Evolutionary conservation across 2,329 filamentous ascomycete genomes (phyloP).

Genomic region (Cryphonectria japonica): DNA sequence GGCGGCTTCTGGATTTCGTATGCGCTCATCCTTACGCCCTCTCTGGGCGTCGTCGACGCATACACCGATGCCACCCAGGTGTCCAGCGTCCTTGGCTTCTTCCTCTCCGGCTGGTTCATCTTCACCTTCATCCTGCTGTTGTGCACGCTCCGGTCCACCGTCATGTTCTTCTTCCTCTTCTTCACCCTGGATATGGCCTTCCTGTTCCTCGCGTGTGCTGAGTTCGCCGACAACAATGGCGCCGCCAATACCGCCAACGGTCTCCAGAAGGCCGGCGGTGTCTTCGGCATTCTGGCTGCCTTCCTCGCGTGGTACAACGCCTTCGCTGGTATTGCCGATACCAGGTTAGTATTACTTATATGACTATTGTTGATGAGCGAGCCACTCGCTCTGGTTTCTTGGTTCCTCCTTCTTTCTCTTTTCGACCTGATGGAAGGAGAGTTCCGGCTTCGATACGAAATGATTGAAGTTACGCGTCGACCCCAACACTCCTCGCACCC

Average conservation of each 20-base stretch:
- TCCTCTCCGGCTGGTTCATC: slow-evolving; percentile 81
- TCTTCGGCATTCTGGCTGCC: slow-evolving; percentile 79
- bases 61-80: slow-evolving; percentile 53
- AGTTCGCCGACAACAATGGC: slow-evolving; percentile 60
- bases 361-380: background rate
- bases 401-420: too few relatives aligned
- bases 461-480: background rate
- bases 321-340: slow-evolving; percentile 78
- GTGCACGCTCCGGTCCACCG: slow-evolving; percentile 75
- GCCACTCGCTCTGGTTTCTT: background rate
- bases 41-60: slow-evolving; percentile 47
- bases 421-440: too few relatives aligned
- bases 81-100: slow-evolving; percentile 70
- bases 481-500: background rate
- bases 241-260: slow-evolving; percentile 47
- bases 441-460: background rate
- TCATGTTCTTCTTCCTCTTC: slow-evolving; percentile 80
- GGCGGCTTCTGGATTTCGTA: slow-evolving; percentile 84
- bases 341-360: slow-evolving; percentile 51
- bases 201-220: slow-evolving; percentile 69
- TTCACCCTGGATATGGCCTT: slow-evolving; percentile 77
- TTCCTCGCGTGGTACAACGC: slow-evolving; percentile 90
- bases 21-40: slow-evolving; percentile 70
- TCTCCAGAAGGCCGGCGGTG: slow-evolving; percentile 72
- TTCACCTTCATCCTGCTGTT: slow-evolving; percentile 77